Percentiles rank a stretch among this genome's conserved stretches.
Conservation (phyloP, 148 eudicot species). For the Euryodendron excelsum region DNA sequence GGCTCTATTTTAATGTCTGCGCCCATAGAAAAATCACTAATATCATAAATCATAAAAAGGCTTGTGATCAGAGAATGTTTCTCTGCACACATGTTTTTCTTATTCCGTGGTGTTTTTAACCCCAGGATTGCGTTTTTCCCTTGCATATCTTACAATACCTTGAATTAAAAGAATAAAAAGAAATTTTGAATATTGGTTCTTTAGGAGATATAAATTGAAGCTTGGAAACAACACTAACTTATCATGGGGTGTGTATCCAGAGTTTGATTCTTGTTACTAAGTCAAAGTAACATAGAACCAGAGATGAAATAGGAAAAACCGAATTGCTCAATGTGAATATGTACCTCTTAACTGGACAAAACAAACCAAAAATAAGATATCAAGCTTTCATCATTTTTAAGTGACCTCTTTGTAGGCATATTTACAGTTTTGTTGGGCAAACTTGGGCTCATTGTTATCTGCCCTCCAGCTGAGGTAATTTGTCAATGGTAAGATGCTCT, state of each 20-base stretch:
- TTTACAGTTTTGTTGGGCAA: not conserved
- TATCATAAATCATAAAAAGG: not conserved
- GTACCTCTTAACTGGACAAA: not conserved
- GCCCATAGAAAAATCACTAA: no score
- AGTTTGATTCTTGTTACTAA: not conserved
- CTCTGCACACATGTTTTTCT: not conserved
- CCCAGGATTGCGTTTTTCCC: not conserved
- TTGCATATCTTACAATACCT: no score
- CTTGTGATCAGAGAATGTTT: not conserved
- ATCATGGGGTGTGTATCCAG: not conserved
- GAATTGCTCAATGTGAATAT: not conserved
- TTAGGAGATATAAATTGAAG: not conserved
- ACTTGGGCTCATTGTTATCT: not conserved
- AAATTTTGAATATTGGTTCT: not conserved
- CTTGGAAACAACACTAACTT: not conserved
- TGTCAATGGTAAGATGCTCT: not conserved
- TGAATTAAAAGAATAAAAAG: not conserved
- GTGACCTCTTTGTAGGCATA: not conserved
- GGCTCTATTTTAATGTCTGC: no score
- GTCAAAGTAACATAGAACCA: not conserved
- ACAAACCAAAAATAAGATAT: not conserved
- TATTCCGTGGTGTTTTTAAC: constrained; percentile 3
- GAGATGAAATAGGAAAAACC: not conserved
- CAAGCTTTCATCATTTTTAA: not conserved
- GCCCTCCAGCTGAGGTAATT: not conserved